Evolutionary conservation across 805 yeast genomes (phyloP).

Genomic region (Metschnikowia cubensis): DNA sequence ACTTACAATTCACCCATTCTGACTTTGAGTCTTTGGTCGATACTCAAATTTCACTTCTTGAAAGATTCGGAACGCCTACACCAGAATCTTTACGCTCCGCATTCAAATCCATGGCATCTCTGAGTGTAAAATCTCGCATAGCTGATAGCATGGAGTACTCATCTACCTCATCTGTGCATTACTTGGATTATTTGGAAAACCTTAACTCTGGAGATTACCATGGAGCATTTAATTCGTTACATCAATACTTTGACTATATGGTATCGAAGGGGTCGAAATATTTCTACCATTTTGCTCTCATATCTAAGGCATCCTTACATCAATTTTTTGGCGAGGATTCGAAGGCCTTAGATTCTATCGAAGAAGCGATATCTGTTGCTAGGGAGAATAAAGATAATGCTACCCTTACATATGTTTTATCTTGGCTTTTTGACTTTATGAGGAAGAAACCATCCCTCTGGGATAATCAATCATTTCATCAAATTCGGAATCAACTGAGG

Average conservation of each 20-base stretch:
- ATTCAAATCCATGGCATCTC: constrained; percentile 44
- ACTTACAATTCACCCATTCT: constrained; percentile 23
- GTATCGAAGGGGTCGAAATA: constrained; percentile 59
- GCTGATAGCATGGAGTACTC: not conserved
- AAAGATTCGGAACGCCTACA: constrained; percentile 20
- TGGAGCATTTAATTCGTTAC: constrained; percentile 47
- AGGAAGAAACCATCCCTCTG: constrained; percentile 59
- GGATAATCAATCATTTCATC: constrained; percentile 43
- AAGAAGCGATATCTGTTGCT: constrained; percentile 84
- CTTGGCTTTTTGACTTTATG: constrained; percentile 72
- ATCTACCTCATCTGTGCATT: constrained; percentile 33
- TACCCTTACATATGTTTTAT: constrained; percentile 66
- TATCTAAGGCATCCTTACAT: constrained; percentile 68
- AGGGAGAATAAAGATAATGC: constrained; percentile 75
- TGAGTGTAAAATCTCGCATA: constrained; percentile 20
- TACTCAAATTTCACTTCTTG: constrained; percentile 50
- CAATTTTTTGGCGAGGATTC: constrained; percentile 61
- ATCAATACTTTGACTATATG: constrained; percentile 70
- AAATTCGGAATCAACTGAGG: constrained; percentile 55
- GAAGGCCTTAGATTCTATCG: constrained; percentile 73
- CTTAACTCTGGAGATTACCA: constrained; percentile 59
- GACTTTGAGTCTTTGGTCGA: constrained; percentile 41
- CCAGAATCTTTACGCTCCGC: constrained; percentile 42
- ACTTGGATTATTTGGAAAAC: constrained; percentile 57
- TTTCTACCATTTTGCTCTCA: constrained; percentile 72